Evolutionary conservation across 371 early-diverging fungal genomes (phyloP), one percentile per base, ranked within the genome.

Genomic region (Syncephalastrum contaminatum): DNA sequence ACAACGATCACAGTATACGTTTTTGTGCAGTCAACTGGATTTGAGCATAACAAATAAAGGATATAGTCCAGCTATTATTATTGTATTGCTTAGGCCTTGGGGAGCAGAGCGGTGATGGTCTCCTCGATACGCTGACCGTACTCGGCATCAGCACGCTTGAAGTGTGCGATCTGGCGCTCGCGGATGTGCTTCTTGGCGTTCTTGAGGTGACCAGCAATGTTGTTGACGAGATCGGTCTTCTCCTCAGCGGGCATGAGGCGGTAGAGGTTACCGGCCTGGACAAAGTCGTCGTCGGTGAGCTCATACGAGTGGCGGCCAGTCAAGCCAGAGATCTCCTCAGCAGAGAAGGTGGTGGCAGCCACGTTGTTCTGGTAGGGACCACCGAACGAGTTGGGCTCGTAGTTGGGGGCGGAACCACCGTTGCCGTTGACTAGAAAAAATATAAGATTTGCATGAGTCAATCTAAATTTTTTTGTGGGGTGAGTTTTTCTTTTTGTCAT

Each of bases 121-220:
- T 76, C 78, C 67, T 84, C 88, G 50, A 89, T 72, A 40, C 89
- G 85, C 27, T 73, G 64, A 61, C 88, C 88, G 62, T 87, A 88
- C 60, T 90, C 89, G 56, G 79, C 74, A 69, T 89, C 87, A 41
- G 88, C 88, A 56, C 88, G 87, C 73, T 81, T 82, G 67, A 91
- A 86, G 77, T 87, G 82, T 51, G 75, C 80, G 43, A 90, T 69
- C 73, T 89, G 88, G 58, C 90, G 88, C 60, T 85, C 82, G 66
- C 81, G 87, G 56, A 91, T 86, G 67, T 82, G 82, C 52, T 67
- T 64, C 63, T 89, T 87, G 61, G 87, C 86, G 55, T 83, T 77
- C 72, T 84, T 86, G 65, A 91, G 73, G 56, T 82, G 78, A 46
- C 82, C 83, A 54, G 85, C 87, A 72, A 90, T 88, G 72, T 88